Evolutionary conservation across 2,329 filamentous ascomycete genomes (phyloP).

Genomic region (Aphanoascus verrucosus): DNA sequence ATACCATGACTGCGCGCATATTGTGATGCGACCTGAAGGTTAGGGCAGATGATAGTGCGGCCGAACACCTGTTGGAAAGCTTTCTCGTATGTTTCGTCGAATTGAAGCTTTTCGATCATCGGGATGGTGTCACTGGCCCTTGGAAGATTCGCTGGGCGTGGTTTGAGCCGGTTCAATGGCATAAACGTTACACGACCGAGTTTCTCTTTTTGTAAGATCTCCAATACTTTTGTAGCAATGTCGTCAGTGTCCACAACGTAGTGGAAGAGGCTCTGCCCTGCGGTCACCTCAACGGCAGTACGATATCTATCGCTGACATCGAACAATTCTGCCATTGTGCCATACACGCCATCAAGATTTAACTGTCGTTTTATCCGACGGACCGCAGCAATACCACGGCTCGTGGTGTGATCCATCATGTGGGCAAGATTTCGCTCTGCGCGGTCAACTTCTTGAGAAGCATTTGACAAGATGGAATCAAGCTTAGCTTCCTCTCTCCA

Average conservation of each 20-base stretch:
- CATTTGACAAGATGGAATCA: slow-evolving; percentile 63
- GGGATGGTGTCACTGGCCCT: slow-evolving; percentile 79
- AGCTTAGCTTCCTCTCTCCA: slow-evolving; percentile 84
- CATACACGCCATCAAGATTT: slow-evolving; percentile 76
- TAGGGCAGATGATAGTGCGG: slow-evolving; percentile 87
- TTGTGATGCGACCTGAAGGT: slow-evolving; percentile 73
- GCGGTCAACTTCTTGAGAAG: slow-evolving; percentile 62
- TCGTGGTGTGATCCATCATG: slow-evolving; percentile 82
- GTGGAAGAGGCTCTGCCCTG: slow-evolving; percentile 85
- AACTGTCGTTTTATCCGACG: slow-evolving; percentile 69
- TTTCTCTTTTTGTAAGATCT: slow-evolving; percentile 65
- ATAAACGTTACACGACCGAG: slow-evolving; percentile 89
- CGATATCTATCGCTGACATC: slow-evolving; percentile 75
- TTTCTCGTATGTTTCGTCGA: slow-evolving; percentile 63
- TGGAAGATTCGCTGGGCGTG: slow-evolving; percentile 63
- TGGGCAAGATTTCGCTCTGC: slow-evolving; percentile 69
- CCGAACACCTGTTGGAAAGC: slow-evolving; percentile 94
- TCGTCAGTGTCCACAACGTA: slow-evolving; percentile 89
- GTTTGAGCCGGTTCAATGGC: slow-evolving; percentile 71
- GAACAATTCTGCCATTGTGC: slow-evolving; percentile 86
- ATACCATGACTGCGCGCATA: slow-evolving; percentile 87
- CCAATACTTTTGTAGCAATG: slow-evolving; percentile 71
- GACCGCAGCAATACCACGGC: slow-evolving; percentile 75
- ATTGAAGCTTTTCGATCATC: slow-evolving; percentile 73
- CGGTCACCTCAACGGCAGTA: slow-evolving; percentile 83